phyloP scores from a whole-genome alignment of 805 yeast species.

The Jamesozyma spencerorum region DNA sequence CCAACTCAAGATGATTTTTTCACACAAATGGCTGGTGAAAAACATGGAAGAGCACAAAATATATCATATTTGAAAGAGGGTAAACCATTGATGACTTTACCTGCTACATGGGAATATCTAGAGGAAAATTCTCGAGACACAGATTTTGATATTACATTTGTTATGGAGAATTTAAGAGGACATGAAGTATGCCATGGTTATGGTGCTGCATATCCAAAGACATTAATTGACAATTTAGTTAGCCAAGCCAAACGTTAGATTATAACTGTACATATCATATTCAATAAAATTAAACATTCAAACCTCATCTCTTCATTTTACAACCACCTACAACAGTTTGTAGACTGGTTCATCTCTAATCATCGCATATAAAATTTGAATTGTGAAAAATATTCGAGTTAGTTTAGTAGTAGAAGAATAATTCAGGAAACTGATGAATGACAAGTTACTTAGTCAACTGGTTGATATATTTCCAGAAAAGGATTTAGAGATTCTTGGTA shows the following conservation, averaged over 20 bases:
- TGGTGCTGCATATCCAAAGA: slow-evolving; percentile 38
- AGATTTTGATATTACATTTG: slow-evolving; percentile 42
- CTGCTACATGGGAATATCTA: slow-evolving; percentile 80
- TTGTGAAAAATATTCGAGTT: no score
- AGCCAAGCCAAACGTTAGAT: neutral
- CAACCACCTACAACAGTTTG: no score
- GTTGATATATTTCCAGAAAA: slow-evolving; percentile 21
- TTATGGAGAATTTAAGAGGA: slow-evolving; percentile 55
- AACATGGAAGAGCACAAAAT: neutral
- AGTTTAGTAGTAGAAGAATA: no score
- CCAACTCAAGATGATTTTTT: slow-evolving; percentile 24
- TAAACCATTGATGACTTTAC: slow-evolving; percentile 50
- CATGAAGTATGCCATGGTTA: slow-evolving; percentile 65
- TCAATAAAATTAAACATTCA: neutral
- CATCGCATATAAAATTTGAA: no score
- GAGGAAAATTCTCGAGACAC: slow-evolving; percentile 33
- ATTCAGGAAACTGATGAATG: neutral
- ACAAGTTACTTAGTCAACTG: neutral
- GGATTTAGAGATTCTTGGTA: slow-evolving; percentile 5
- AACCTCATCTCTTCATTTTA: no score
- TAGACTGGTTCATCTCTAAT: no score
- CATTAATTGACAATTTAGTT: slow-evolving; percentile 14
- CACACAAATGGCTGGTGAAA: neutral
- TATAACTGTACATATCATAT: no score
- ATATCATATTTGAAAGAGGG: slow-evolving; percentile 25